These are phyloP conservation scores for Suillus luteus DNA, from an alignment of 768 basidiomycete species.

Conservation along the genomic window DNA sequence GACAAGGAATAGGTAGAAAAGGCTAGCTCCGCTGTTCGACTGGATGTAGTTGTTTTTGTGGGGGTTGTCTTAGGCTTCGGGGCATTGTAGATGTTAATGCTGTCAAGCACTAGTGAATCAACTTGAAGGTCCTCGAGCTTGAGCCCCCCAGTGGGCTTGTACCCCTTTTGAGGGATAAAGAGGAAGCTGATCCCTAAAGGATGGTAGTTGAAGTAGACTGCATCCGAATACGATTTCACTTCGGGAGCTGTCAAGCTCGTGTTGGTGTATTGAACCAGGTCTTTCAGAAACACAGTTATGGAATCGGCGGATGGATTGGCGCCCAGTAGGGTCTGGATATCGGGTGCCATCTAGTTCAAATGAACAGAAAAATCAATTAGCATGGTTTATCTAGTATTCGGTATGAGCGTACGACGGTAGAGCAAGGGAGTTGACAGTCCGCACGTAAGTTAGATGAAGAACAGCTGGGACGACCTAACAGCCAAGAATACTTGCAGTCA, in stretches of 20 bases:
- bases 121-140: slow-evolving; percentile 50
- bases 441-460: neutral
- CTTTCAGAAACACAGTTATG: slow-evolving; percentile 45
- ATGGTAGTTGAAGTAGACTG: slow-evolving; percentile 85
- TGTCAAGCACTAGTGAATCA: slow-evolving; percentile 58
- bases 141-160: slow-evolving; percentile 53
- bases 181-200: slow-evolving; percentile 79
- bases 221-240: slow-evolving; percentile 79
- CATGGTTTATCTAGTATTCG: neutral
- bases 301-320: slow-evolving; percentile 47
- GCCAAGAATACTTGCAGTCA: neutral
- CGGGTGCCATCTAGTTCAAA: slow-evolving; percentile 16
- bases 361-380: neutral
- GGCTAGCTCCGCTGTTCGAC: slow-evolving; percentile 47
- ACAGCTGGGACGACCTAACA: neutral
- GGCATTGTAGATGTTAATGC: slow-evolving; percentile 83
- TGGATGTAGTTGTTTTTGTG: slow-evolving; percentile 36
- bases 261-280: slow-evolving; percentile 25
- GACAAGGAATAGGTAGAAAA: slow-evolving; percentile 60
- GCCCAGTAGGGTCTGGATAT: slow-evolving; percentile 48
- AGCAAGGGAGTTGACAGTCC: neutral
- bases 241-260: slow-evolving; percentile 43
- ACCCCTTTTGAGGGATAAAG: slow-evolving; percentile 66
- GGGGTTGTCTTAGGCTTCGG: slow-evolving; percentile 34
- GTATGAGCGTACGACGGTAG: neutral